A percentile compares a stretch with the other conserved stretches of the same genome.
phyloP scores from a whole-genome alignment of 1,284 basidiomycete genomes.

The Ceratobasidium sp. region DNA sequence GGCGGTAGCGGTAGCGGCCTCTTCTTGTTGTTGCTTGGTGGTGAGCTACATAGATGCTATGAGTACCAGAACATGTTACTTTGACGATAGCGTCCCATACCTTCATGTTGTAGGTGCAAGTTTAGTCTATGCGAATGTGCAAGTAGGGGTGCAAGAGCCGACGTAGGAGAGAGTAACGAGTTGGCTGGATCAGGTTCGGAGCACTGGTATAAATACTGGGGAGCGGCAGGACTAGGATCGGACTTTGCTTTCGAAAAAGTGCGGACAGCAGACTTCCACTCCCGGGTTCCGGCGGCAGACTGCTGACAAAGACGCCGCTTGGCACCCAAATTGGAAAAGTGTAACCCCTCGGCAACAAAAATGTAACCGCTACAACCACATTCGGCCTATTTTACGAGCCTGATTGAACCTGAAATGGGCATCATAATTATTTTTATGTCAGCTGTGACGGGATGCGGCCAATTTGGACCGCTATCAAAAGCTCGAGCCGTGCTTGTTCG shows the following conservation, averaged over 20 bases:
- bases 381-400: background rate
- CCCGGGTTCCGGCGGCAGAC: slow-evolving; percentile 29
- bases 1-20: slow-evolving; percentile 31
- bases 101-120: slow-evolving; percentile 22
- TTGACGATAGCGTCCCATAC: background rate
- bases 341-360: too few species aligned
- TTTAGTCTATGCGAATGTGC: background rate
- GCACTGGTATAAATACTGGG: slow-evolving; percentile 7
- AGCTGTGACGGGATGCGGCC: too few species aligned
- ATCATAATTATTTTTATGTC: too few species aligned
- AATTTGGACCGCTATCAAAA: too few species aligned
- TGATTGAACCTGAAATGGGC: too few species aligned
- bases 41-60: slow-evolving; percentile 49
- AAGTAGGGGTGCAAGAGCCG: too few species aligned
- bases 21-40: slow-evolving; percentile 50
- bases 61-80: background rate
- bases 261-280: slow-evolving; percentile 13
- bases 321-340: background rate
- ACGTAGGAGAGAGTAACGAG: background rate
- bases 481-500: too few species aligned
- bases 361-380: background rate
- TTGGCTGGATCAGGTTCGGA: background rate
- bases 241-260: too few species aligned
- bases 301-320: background rate
- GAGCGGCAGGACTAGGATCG: too few species aligned